phyloP scores from a whole-genome alignment of 306 rosid species.

The Lagenaria siceraria region DNA sequence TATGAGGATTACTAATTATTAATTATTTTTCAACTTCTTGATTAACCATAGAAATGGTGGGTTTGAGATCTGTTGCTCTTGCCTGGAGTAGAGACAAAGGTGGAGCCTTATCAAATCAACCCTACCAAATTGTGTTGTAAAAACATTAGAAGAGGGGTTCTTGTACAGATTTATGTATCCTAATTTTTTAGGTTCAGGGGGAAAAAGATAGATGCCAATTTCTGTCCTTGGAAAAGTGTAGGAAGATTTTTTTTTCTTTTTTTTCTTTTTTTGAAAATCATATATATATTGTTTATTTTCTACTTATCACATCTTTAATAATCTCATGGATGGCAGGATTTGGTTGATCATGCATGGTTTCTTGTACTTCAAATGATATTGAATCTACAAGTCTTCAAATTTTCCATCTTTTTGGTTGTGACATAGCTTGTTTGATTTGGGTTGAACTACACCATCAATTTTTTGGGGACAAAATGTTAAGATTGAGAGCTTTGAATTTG shows the following conservation, averaged over 20 bases:
- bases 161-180: conserved; percentile 10
- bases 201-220: not conserved
- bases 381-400: not conserved
- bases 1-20: conserved; percentile 29
- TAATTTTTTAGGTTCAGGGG: conserved; percentile 11
- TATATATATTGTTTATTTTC: not conserved
- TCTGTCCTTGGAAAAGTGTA: not conserved
- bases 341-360: not conserved
- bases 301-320: not conserved
- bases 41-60: conserved; percentile 32
- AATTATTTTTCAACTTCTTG: not conserved
- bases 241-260: not conserved
- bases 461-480: not conserved
- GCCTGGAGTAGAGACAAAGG: conserved; percentile 1
- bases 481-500: too few species aligned
- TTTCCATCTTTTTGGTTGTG: not conserved
- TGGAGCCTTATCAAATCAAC: not conserved
- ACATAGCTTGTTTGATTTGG: not conserved
- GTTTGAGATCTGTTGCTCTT: conserved; percentile 23
- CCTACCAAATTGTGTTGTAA: conserved; percentile 9
- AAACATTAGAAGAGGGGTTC: conserved; percentile 4
- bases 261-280: not conserved
- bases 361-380: not conserved
- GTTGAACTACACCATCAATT: not conserved
- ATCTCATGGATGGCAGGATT: not conserved